Base-by-base conservation (phyloP, 192 early-diverging fungal genomes). In the Spizellomyces punctatus region DNA sequence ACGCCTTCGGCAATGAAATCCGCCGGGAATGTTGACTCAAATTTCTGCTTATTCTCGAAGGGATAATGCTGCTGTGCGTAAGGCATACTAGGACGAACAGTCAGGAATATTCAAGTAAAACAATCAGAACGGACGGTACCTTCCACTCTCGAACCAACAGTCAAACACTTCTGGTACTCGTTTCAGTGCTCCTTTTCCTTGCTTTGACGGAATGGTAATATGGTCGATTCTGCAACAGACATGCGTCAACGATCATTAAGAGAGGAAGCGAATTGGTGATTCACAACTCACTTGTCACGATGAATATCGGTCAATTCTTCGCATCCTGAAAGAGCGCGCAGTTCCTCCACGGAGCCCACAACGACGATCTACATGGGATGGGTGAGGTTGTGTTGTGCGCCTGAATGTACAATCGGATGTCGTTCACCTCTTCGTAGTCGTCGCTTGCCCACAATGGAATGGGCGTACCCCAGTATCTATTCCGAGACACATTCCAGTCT, bases 401-500 rank as follows among this genome's bases (percentile, higher is more conserved):
- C 3, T 36, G 3, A 36, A 0, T 36, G 27, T 36, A 36, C 27
- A 36, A 3, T 36, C 27, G 27, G 50, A 54, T 54, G 50, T 12
- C 50, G 4, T n/a, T 54, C 57, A 95, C 81, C 67, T 98, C 95
- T 66, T 91, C 79, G 58, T 88, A 89, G 77, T 99, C 98, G 8
- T 95, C 96, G 77, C 90, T 95, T 71, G 88, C 91, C 98, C 98
- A 99, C 54, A 99, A 80, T 41, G 98, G 98, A 61, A 99, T 96
- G 58, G 98, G 98, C n/a, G 98, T 99, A 72, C 98, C 98, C 98
- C 98, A 99, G 88, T 93, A 99, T 67, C 98, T 91, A 79, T 92
- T 95, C 72, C 98, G 93, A 43, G 96, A 98, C 63, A 99, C 86
- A 72, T 95, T 94, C 98, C 98, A 99, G 83, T 99, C 98, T 58